Conservation (phyloP, 1,284 basidiomycete species). For the Austroboletus rostrupii region DNA sequence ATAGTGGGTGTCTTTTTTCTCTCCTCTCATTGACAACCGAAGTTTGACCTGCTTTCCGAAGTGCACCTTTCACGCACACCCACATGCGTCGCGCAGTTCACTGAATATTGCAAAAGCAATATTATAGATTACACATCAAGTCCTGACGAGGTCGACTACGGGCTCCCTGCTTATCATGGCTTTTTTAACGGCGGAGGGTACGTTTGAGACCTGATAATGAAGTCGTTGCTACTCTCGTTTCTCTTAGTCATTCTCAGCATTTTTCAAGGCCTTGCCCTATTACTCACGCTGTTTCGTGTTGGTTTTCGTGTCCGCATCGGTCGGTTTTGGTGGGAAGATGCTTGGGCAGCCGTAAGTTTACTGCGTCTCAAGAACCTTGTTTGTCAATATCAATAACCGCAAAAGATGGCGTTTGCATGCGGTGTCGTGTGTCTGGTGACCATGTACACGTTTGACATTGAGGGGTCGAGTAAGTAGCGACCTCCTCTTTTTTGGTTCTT, state of each 20-base stretch:
- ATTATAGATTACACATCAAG: too few species aligned
- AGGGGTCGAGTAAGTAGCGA: background rate
- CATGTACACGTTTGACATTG: background rate
- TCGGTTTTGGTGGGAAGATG: conserved; percentile 10
- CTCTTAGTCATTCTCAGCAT: background rate
- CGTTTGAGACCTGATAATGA: background rate
- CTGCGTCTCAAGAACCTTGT: background rate
- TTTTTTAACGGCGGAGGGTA: background rate
- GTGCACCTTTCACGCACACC: too few species aligned
- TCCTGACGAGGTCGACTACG: too few species aligned
- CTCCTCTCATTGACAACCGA: too few species aligned
- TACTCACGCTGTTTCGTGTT: background rate
- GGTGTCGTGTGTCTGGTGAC: background rate
- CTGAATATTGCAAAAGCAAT: background rate
- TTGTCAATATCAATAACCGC: background rate
- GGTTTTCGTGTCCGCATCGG: conserved; percentile 3
- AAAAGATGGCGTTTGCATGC: background rate
- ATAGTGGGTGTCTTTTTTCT: too few species aligned
- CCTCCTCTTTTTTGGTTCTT: background rate
- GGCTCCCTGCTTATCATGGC: background rate
- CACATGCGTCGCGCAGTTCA: too few species aligned
- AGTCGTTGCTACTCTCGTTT: background rate
- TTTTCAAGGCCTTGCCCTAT: background rate
- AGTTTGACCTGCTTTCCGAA: too few species aligned
- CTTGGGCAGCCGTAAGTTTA: background rate